Percentiles rank a stretch among this genome's conserved stretches.
These are phyloP conservation scores for Platanus orientalis DNA, from an alignment of 164 flowering plant genomes.

Conservation along the genomic window DNA sequence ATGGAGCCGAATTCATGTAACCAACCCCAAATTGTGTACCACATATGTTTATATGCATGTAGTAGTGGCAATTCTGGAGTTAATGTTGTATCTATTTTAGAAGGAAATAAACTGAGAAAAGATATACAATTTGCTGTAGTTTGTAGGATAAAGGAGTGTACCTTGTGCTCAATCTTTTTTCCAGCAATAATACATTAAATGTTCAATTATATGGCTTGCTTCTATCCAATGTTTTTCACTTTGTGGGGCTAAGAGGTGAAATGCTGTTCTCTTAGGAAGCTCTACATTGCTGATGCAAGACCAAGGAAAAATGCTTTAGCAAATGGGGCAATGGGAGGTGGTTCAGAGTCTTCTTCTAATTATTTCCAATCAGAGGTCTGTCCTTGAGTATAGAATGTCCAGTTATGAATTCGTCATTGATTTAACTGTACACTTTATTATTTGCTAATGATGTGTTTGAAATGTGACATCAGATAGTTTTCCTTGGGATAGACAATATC, in stretches of 20 bases:
- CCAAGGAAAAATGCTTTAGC: constrained; percentile 99
- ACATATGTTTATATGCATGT: too few species aligned
- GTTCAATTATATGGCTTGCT: neutral
- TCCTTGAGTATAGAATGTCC: constrained; percentile 15
- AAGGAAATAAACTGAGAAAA: too few species aligned
- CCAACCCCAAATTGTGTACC: too few species aligned
- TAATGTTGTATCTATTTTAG: too few species aligned
- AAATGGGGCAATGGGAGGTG: constrained; percentile 99
- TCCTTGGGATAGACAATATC: constrained; percentile 98
- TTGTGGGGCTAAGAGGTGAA: neutral
- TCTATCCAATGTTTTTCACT: neutral
- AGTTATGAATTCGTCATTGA: constrained; percentile 2
- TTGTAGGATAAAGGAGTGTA: neutral
- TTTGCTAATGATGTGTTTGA: constrained; percentile 3
- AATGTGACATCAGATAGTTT: constrained; percentile 58
- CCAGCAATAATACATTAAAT: neutral
- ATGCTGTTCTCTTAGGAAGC: constrained; percentile 54
- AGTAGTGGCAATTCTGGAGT: too few species aligned
- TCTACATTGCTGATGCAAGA: constrained; percentile 97
- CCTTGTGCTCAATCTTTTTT: neutral
- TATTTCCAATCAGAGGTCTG: constrained; percentile 94
- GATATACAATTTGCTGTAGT: too few species aligned
- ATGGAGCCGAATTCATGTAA: too few species aligned
- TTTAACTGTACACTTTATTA: constrained; percentile 1
- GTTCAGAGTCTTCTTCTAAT: constrained; percentile 96